Conservation (phyloP, 192 early-diverging fungal species). For the Globomyces pollinis-pini region DNA sequence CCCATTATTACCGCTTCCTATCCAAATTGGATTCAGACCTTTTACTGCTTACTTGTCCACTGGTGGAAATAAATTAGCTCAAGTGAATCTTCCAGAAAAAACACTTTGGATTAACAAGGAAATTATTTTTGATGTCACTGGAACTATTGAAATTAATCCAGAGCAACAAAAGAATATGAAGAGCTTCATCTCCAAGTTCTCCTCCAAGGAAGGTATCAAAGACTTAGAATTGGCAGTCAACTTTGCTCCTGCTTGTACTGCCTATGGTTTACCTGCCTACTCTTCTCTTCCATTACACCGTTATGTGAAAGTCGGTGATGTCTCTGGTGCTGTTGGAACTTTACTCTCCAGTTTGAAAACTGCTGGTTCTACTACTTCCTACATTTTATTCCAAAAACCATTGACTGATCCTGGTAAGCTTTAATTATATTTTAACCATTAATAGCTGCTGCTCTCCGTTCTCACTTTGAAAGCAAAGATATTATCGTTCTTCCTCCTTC, state of each 20-base stretch:
- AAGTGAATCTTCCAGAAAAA: background rate
- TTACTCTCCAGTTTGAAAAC: conserved; percentile 7
- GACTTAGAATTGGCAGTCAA: background rate
- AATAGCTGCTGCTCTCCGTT: too few species aligned
- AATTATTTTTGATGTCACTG: background rate
- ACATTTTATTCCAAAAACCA: background rate
- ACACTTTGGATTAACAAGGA: conserved; percentile 7
- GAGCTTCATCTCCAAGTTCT: background rate
- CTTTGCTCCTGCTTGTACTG: conserved; percentile 16
- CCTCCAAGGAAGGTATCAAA: background rate
- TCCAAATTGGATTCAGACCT: conserved; percentile 2
- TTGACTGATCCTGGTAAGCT: background rate
- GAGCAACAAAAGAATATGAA: background rate
- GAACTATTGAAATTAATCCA: background rate
- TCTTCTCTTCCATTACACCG: conserved; percentile 25
- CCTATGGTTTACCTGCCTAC: conserved; percentile 33
- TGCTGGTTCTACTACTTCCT: conserved; percentile 4
- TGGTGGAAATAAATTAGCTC: background rate
- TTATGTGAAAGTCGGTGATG: conserved; percentile 18
- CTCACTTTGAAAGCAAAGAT: background rate
- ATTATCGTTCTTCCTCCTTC: background rate
- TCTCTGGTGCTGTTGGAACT: conserved; percentile 6
- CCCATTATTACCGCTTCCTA: background rate
- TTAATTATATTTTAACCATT: too few species aligned
- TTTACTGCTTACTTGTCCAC: background rate